Evolutionary conservation across 2,329 filamentous ascomycete species (phyloP).

Genomic region (Aschersonia sp.): DNA sequence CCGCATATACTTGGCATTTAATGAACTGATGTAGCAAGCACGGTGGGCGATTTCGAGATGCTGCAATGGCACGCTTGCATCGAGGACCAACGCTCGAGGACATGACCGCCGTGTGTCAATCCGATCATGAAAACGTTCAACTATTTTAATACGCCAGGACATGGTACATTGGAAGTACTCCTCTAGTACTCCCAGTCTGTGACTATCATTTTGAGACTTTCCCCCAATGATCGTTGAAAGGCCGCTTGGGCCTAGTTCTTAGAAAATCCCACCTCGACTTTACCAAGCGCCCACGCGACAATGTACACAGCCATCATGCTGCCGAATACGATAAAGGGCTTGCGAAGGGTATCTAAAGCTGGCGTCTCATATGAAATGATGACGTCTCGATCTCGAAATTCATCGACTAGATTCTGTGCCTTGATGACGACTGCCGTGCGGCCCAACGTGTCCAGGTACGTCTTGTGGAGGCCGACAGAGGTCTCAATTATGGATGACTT

Average conservation of each 20-base stretch:
- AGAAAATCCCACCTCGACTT: slow-evolving; percentile 66
- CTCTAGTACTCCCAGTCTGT: too few relatives aligned
- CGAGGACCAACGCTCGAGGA: too few relatives aligned
- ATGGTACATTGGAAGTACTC: too few relatives aligned
- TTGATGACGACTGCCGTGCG: slow-evolving; percentile 70
- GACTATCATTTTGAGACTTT: too few relatives aligned
- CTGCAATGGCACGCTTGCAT: too few relatives aligned
- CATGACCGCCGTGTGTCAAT: too few relatives aligned
- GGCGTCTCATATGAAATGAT: slow-evolving; percentile 83
- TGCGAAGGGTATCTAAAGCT: slow-evolving; percentile 58
- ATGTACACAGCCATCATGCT: slow-evolving; percentile 63
- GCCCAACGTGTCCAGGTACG: slow-evolving; percentile 86
- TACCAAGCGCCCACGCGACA: slow-evolving; percentile 59
- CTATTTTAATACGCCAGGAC: too few relatives aligned
- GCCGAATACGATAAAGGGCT: slow-evolving; percentile 69
- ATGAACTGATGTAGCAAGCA: too few relatives aligned
- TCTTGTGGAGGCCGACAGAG: slow-evolving; percentile 53
- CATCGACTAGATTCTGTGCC: slow-evolving; percentile 78
- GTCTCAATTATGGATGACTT: slow-evolving; percentile 43
- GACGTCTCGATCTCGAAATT: slow-evolving; percentile 69
- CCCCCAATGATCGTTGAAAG: not conserved
- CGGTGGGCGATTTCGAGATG: too few relatives aligned
- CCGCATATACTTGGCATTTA: too few relatives aligned
- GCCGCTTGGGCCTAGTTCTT: slow-evolving; percentile 16
- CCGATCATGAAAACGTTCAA: too few relatives aligned